A percentile compares a stretch with the other conserved stretches of the same genome.
These are phyloP conservation scores for Hagleromyces aurorensis DNA, from an alignment of 805 yeast genomes.

Conservation along the genomic window DNA sequence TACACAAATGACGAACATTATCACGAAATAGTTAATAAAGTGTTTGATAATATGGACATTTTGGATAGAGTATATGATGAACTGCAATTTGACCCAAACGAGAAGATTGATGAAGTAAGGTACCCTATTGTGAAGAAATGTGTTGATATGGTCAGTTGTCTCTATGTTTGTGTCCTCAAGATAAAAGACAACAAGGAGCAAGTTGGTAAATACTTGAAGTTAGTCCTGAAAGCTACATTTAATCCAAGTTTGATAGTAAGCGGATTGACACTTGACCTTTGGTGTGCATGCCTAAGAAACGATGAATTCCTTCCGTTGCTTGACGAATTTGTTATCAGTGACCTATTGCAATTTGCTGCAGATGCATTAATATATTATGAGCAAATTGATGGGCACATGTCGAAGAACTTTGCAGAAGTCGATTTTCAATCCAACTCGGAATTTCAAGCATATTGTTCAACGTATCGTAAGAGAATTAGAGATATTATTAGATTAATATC, in stretches of 20 bases:
- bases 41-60: slow-evolving; percentile 72
- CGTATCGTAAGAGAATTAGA: slow-evolving; percentile 77
- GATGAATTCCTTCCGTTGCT: slow-evolving; percentile 51
- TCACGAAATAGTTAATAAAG: slow-evolving; percentile 66
- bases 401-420: slow-evolving; percentile 61
- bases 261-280: slow-evolving; percentile 84
- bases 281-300: slow-evolving; percentile 84
- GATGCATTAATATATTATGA: slow-evolving; percentile 70
- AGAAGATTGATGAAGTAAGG: slow-evolving; percentile 67
- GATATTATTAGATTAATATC: slow-evolving; percentile 85
- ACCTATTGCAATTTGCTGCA: slow-evolving; percentile 66
- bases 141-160: slow-evolving; percentile 69
- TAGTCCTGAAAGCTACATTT: slow-evolving; percentile 72
- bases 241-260: slow-evolving; percentile 85
- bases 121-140: slow-evolving; percentile 82
- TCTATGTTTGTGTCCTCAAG: slow-evolving; percentile 48
- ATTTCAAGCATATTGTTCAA: slow-evolving; percentile 61
- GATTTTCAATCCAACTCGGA: slow-evolving; percentile 90
- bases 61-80: slow-evolving; percentile 55
- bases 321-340: slow-evolving; percentile 48
- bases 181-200: slow-evolving; percentile 43
- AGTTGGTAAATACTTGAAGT: slow-evolving; percentile 55
- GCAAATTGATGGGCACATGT: slow-evolving; percentile 54
- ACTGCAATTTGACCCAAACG: slow-evolving; percentile 43
- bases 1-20: slow-evolving; percentile 63